Evolutionary conservation across 2,329 filamentous ascomycete species (phyloP), one percentile per base, ranked within the genome.

Genomic region (Phyllosticta citribraziliensis): DNA sequence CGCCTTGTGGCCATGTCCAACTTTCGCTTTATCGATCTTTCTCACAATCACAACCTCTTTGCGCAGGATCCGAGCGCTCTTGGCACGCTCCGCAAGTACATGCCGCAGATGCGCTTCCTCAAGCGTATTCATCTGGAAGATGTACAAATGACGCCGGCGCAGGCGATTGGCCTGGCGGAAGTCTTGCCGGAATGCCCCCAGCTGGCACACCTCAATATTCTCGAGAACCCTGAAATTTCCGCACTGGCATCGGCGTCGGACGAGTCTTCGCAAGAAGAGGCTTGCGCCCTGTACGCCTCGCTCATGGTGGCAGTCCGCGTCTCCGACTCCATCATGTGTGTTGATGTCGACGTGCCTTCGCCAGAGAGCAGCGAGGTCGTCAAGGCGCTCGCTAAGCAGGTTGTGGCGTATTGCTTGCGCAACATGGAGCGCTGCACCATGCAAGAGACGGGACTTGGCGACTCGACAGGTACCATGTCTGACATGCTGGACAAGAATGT

Each of bases 201-300:
- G 52, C 80, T 99, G 35, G 91, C 91, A 8, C 93, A 97, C 74
- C 80, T 99, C 65, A 94, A 88, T 69, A 83, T 97, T 3, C 77
- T 96, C 50, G 89, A 94, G 66, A 99, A 99, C 67, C 80, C 85
- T 0, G 81, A 85, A 63, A 77, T 97, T 4, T 79, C 83, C 22
- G 82, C 82, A 55, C 81, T 96, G 24, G 87, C 91, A 5, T 82
- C 85, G 63, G 88, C 91, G 0, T 88, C 81, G 57, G 89, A 89
- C 5, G 90, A 94, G 67, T 86, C 86, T 61, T 82, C 81, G 1
- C 91, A 97, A 72, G 93, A 97, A 74, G 93, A 97, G 74, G 93
- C 94, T 0, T 96, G 90, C 67, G 94, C 94, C 0, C 76, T 97
- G 6, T 97, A 96, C 71, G 91, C 94, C 0, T 96, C 92, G 1